These are phyloP conservation scores for Cystofilobasidium macerans DNA, from an alignment of 768 basidiomycete genomes.

Conservation along the genomic window DNA sequence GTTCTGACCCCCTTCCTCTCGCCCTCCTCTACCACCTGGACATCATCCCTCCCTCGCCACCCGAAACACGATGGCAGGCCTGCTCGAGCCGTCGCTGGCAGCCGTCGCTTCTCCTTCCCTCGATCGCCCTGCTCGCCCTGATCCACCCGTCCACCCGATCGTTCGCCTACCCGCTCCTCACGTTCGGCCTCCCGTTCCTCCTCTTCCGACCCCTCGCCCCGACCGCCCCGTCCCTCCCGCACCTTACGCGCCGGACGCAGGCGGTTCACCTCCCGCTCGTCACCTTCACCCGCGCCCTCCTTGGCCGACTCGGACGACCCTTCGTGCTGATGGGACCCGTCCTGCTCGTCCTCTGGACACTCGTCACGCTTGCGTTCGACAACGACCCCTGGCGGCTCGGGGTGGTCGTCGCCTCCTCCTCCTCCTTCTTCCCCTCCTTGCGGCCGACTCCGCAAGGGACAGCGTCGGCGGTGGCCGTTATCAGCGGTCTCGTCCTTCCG, in stretches of 20 bases:
- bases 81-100: not conserved
- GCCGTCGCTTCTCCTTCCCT: not conserved
- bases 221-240: not conserved
- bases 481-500: too few species aligned
- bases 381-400: slow-evolving; percentile 2
- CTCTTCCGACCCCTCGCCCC: not conserved
- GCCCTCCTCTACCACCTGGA: too few species aligned
- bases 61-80: too few species aligned
- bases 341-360: not conserved
- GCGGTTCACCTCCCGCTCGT: not conserved
- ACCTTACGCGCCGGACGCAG: not conserved
- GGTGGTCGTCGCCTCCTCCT: too few species aligned
- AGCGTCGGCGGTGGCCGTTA: too few species aligned
- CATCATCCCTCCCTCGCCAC: too few species aligned
- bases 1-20: too few species aligned
- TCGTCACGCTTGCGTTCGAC: not conserved
- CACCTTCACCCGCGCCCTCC: not conserved
- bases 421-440: too few species aligned
- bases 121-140: not conserved
- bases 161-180: not conserved
- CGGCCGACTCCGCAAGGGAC: too few species aligned
- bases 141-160: not conserved
- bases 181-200: not conserved
- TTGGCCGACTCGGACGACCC: not conserved
- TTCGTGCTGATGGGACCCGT: not conserved